Evolutionary conservation across 176 grass and related monocot species (phyloP).

Genomic region (Alopecurus myosuroides): DNA sequence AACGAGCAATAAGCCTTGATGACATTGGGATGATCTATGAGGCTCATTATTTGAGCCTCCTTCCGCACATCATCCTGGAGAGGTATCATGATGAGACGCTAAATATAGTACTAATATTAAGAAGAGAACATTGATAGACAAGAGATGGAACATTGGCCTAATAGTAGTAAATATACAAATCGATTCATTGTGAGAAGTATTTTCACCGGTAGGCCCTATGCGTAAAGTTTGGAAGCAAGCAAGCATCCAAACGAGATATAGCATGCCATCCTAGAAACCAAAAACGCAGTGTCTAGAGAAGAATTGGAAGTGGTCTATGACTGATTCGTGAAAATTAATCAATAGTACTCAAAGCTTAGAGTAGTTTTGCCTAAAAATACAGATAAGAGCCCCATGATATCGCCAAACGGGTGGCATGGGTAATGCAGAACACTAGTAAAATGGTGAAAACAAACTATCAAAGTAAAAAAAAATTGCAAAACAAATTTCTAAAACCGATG

Average conservation of each 20-base stretch:
- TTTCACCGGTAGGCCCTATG: not conserved
- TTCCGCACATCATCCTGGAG: constrained; percentile 78
- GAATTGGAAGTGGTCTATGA: not conserved
- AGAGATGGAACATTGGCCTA: not conserved
- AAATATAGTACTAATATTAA: not conserved
- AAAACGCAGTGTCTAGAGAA: not conserved
- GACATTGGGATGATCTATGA: constrained; percentile 93
- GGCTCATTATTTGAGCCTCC: constrained; percentile 93
- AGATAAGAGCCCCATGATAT: not conserved
- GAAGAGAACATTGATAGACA: not conserved
- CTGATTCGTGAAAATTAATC: not conserved
- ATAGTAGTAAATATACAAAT: not conserved
- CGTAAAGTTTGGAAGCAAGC: not conserved
- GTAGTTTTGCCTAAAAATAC: not conserved
- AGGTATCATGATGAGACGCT: not conserved
- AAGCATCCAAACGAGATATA: not conserved
- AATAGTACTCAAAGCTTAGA: not conserved
- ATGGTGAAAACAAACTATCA: not conserved
- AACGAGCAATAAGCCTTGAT: constrained; percentile 91
- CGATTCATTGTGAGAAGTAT: not conserved
- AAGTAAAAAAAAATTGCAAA: not conserved
- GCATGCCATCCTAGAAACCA: not conserved
- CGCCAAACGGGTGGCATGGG: not conserved
- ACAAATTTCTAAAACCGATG: too few species aligned
- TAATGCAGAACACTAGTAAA: not conserved